A percentile compares a stretch with the other conserved stretches of the same genome.
Evolutionary conservation across 257 asterid genomes (phyloP).

Genomic region (Capsicum baccatum): DNA sequence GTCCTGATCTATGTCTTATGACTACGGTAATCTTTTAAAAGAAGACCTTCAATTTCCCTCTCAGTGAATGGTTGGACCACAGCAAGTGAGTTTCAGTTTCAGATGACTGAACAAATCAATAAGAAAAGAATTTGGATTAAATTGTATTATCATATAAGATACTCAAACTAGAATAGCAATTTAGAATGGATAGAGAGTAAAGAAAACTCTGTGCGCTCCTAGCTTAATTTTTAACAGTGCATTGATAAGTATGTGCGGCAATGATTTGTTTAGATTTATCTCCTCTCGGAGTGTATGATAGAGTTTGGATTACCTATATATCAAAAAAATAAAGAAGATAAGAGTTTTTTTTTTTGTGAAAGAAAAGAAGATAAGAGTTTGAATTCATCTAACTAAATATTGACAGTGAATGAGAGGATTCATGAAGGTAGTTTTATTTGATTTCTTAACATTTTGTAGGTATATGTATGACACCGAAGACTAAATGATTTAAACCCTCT

Average conservation of each 20-base stretch:
- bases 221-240: not conserved
- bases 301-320: not conserved
- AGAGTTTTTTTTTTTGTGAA: too few relatives aligned
- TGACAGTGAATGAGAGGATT: not conserved
- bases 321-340: not conserved
- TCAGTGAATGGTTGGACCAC: not conserved
- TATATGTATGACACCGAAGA: not conserved
- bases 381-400: not conserved
- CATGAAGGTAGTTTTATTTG: slow-evolving; percentile 14
- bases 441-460: slow-evolving; percentile 9
- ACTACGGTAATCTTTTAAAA: slow-evolving; percentile 50
- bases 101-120: not conserved
- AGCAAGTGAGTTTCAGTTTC: slow-evolving; percentile 7
- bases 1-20: slow-evolving; percentile 53
- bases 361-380: not conserved
- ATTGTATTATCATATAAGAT: not conserved
- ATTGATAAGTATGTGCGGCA: not conserved
- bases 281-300: not conserved
- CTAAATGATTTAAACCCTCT: slow-evolving; percentile 22
- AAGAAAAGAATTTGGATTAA: not conserved
- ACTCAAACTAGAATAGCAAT: not conserved
- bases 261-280: slow-evolving; percentile 1
- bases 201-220: not conserved
- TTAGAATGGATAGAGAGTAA: not conserved
- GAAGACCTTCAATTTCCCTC: not conserved